A percentile compares a stretch with the other conserved stretches of the same genome.
Evolutionary conservation across 805 yeast genomes (phyloP).

Genomic region (Ogataea pilisensis): DNA sequence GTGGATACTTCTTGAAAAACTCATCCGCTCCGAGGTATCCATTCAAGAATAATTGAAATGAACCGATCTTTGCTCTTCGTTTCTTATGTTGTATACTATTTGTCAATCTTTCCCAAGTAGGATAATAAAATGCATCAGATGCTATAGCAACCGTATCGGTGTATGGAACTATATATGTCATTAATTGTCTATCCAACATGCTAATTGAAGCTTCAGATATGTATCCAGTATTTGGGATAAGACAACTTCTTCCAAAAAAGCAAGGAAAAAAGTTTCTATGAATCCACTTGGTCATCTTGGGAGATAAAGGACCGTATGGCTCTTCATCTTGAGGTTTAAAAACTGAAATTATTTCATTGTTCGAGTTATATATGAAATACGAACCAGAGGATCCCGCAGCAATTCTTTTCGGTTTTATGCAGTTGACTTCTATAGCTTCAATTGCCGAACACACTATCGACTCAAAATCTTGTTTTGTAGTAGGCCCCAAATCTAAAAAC

Average conservation of each 20-base stretch:
- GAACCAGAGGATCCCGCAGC: conserved; percentile 68
- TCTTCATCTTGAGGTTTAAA: conserved; percentile 81
- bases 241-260: conserved; percentile 68
- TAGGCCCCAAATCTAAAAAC: conserved; percentile 25
- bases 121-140: conserved; percentile 49
- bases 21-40: conserved; percentile 59
- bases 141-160: conserved; percentile 54
- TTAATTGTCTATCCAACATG: conserved; percentile 55
- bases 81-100: conserved; percentile 20
- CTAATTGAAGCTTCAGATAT: conserved; percentile 71
- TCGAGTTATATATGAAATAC: conserved; percentile 47
- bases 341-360: conserved; percentile 45
- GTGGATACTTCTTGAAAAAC: conserved; percentile 52
- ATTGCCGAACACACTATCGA: conserved; percentile 39
- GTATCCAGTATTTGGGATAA: conserved; percentile 70
- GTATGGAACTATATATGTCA: conserved; percentile 58
- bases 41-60: conserved; percentile 58
- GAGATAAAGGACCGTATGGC: conserved; percentile 73
- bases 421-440: conserved; percentile 39
- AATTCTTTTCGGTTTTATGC: conserved; percentile 48
- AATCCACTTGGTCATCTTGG: conserved; percentile 78
- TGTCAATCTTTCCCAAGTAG: conserved; percentile 40
- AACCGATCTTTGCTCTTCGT: conserved; percentile 51
- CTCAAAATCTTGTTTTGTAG: conserved; percentile 31
- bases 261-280: conserved; percentile 74